Evolutionary conservation across 305 asterid genomes (phyloP).

Genomic region (Striga hermonthica): DNA sequence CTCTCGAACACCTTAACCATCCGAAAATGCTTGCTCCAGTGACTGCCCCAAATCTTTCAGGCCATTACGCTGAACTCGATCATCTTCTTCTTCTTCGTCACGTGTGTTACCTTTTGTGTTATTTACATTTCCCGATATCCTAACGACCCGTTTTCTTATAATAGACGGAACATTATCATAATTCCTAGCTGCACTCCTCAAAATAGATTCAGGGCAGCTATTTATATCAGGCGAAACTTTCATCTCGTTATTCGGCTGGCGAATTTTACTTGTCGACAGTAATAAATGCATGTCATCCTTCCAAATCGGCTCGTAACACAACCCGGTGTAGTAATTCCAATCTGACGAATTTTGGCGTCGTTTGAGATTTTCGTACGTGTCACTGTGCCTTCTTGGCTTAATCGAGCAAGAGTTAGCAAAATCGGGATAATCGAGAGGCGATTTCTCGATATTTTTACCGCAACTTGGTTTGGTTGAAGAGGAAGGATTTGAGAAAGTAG

Average conservation of each 20-base stretch:
- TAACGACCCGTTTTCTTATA: constrained; percentile 35
- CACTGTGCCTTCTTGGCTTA: neutral
- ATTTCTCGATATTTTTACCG: neutral
- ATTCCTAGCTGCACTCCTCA: constrained; percentile 39
- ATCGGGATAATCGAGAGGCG: neutral
- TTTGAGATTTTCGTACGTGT: neutral
- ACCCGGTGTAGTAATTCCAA: constrained; percentile 29
- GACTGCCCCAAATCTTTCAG: constrained; percentile 10
- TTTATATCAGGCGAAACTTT: too few relatives aligned
- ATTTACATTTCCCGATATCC: neutral
- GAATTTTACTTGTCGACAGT: constrained; percentile 32
- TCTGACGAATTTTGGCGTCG: constrained; percentile 14
- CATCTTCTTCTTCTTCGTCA: neutral
- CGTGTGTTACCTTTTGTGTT: too few relatives aligned
- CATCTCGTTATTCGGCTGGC: constrained; percentile 15
- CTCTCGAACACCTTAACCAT: constrained; percentile 18
- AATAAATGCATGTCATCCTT: constrained; percentile 26
- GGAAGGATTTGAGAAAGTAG: neutral
- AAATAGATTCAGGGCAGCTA: constrained; percentile 27
- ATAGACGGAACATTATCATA: constrained; percentile 40
- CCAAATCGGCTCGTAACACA: constrained; percentile 43
- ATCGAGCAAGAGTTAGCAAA: neutral
- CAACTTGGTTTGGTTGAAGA: neutral
- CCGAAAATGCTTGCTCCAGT: constrained; percentile 32
- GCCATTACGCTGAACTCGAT: neutral